phyloP scores from a whole-genome alignment of 192 early-diverging fungal genomes.

The Dimargaris cristalligena region DNA sequence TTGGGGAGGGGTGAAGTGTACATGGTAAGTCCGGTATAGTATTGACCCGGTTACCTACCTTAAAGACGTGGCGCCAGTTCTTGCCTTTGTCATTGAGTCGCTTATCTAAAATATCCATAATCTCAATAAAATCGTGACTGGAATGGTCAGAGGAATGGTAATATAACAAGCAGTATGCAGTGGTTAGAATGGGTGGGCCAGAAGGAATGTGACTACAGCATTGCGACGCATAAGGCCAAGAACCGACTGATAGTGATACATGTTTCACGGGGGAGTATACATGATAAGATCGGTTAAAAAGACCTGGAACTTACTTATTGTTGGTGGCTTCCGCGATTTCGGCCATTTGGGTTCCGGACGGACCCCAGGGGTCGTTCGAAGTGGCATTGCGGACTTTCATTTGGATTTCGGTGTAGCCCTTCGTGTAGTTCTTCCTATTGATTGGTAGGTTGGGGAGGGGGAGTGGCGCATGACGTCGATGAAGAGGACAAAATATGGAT shows the following conservation, averaged over 20 bases:
- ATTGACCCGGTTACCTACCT: slow-evolving; percentile 39
- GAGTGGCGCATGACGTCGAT: too few species aligned
- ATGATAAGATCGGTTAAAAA: too few species aligned
- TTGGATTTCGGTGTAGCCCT: slow-evolving; percentile 83
- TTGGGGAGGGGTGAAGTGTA: too few species aligned
- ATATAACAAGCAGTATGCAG: too few species aligned
- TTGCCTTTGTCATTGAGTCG: slow-evolving; percentile 93
- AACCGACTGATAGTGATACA: too few species aligned
- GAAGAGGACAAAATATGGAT: too few species aligned
- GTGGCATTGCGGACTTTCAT: slow-evolving; percentile 77
- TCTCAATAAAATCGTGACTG: slow-evolving; percentile 74
- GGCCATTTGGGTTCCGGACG: slow-evolving; percentile 57
- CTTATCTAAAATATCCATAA: slow-evolving; percentile 98
- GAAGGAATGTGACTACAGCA: too few species aligned
- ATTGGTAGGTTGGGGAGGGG: neutral
- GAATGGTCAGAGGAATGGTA: too few species aligned
- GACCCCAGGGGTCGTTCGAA: slow-evolving; percentile 61
- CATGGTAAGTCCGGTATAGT: too few species aligned
- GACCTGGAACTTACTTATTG: slow-evolving; percentile 79
- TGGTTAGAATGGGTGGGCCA: too few species aligned
- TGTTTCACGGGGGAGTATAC: too few species aligned
- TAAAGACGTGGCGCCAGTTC: slow-evolving; percentile 97
- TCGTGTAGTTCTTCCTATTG: slow-evolving; percentile 69
- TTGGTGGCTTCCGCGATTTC: slow-evolving; percentile 72
- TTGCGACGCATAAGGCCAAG: too few species aligned